Evolutionary conservation across 352 stramenopile species (phyloP).

Genomic region (Phytophthora hybrid): DNA sequence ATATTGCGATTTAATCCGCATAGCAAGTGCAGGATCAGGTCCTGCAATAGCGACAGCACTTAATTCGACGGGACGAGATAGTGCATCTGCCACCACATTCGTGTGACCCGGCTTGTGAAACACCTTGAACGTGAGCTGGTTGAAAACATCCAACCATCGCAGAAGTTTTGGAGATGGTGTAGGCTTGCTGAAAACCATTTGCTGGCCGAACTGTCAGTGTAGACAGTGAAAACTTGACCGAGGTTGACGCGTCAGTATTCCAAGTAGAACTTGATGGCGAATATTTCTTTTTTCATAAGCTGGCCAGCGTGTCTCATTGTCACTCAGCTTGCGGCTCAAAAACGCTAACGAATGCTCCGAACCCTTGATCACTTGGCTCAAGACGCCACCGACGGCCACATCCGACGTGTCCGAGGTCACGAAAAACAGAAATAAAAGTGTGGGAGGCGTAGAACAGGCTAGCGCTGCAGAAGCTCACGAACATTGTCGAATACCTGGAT

Average conservation of each 20-base stretch:
- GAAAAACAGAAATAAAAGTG: no score
- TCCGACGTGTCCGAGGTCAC: no score
- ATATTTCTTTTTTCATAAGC: background rate
- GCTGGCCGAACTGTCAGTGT: no score
- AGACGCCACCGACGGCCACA: no score
- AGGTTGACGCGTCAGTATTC: no score
- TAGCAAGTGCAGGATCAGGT: background rate
- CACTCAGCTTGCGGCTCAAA: no score
- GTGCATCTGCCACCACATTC: background rate
- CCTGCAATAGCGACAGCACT: background rate
- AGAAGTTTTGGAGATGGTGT: background rate
- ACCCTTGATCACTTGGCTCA: no score
- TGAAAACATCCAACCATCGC: background rate
- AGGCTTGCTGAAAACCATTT: background rate
- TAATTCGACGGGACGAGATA: background rate
- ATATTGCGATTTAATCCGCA: background rate
- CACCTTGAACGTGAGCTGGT: background rate
- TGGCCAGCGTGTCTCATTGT: no score
- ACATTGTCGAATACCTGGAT: background rate
- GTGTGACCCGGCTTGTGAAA: background rate
- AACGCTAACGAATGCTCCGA: no score
- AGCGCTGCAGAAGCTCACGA: background rate
- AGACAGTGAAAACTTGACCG: no score
- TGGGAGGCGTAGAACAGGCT: background rate
- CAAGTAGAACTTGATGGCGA: background rate